phyloP scores from a whole-genome alignment of 139 green algal species.

The Chlorella sp. region DNA sequence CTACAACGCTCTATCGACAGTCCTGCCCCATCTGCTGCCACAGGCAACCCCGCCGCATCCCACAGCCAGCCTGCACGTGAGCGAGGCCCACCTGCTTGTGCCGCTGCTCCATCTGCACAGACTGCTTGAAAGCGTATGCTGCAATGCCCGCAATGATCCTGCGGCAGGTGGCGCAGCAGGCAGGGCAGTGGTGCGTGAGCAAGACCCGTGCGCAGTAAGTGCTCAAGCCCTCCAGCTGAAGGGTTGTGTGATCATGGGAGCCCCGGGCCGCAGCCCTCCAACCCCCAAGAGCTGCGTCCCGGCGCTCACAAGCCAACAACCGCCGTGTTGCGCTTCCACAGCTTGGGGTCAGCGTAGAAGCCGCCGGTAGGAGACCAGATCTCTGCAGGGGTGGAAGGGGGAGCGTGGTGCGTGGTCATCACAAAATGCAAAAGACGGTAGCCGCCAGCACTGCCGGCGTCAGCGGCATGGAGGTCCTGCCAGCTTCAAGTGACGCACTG shows the following conservation, averaged over 20 bases:
- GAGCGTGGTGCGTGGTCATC: neutral
- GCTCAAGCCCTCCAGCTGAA: neutral
- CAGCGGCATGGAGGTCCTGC: no score
- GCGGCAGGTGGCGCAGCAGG: neutral
- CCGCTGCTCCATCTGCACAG: conserved; percentile 30
- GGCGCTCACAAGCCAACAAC: conserved; percentile 32
- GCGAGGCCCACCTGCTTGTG: conserved; percentile 25
- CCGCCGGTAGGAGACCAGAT: conserved; percentile 55
- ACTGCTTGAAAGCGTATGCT: conserved; percentile 24
- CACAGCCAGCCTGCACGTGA: no score
- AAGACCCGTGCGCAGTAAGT: neutral
- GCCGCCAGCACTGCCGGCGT: no score
- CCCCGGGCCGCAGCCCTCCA: no score
- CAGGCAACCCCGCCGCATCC: no score
- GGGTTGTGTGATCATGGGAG: no score
- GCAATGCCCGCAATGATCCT: conserved; percentile 30
- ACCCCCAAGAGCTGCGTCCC: no score
- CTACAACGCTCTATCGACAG: no score
- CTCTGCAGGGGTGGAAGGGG: neutral
- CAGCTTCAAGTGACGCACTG: no score
- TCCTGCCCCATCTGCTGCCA: no score
- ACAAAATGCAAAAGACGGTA: no score
- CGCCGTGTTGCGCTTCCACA: conserved; percentile 47
- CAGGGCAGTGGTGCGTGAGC: neutral
- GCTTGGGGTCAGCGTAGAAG: conserved; percentile 48